Base-by-base conservation (phyloP, 768 basidiomycete genomes). In the Cystobasidiopsis lactophilus region DNA sequence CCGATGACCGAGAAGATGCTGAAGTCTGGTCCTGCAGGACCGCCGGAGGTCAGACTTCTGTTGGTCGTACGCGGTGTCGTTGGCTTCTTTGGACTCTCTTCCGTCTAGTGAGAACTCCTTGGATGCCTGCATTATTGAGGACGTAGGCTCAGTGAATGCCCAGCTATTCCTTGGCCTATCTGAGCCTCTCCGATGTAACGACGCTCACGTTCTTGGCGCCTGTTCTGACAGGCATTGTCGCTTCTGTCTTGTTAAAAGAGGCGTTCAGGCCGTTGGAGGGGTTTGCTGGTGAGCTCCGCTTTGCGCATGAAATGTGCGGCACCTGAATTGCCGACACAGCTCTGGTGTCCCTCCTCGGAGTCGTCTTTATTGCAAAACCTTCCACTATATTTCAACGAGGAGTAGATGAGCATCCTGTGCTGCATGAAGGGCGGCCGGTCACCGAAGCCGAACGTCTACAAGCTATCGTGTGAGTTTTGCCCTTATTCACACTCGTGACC, bases 331-430 rank as follows among this genome's bases (percentile, higher is more conserved):
- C 33, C 16, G 33, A 35, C 33, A 7, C 33, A 1, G 58, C 59
- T 75, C 75, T 79, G 7, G 71, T 73, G 44, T 79, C 82, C 64
- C 70, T 89, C 30, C 40, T 74, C 9, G 86, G 85, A 0, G 83
- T 85, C 9, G 64, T 88, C 14, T 70, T 86, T 7, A 84, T 93
- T 47, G 82, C 85, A 11, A 72, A 82, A 33, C 86, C 86, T 0
- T 67, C 72, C 0, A 76, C 77, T 49, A 59, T 93, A 5, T 89
- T 93, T 59, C 79, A 78, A n/a, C n/a, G n/a, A n/a, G n/a, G n/a
- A n/a, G n/a, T n/a, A n/a, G n/a, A n/a, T n/a, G n/a, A n/a, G n/a
- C n/a, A n/a, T n/a, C n/a, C n/a, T n/a, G n/a, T n/a, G n/a, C n/a
- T 21, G 24, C 45, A 47, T 19, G 47, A 38, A 18, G 60, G 49